Evolutionary conservation across 441 rosid genomes (phyloP).

Genomic region (Populus hybrid): DNA sequence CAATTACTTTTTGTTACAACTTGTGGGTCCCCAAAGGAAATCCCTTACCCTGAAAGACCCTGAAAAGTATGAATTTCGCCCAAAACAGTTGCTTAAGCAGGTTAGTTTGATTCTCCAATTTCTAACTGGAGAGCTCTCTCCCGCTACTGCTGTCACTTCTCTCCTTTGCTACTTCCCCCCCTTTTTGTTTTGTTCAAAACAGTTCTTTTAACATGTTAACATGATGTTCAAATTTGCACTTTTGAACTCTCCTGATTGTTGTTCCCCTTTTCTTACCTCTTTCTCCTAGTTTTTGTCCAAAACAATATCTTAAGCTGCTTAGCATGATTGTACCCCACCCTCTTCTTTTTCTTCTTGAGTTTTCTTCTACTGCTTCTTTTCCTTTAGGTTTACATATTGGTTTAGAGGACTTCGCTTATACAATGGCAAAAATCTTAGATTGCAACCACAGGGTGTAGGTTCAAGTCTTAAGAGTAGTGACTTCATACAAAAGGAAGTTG

Average conservation of each 20-base stretch:
- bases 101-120: slow-evolving; percentile 33
- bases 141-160: neutral
- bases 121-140: neutral
- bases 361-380: neutral
- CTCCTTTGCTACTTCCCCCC: neutral
- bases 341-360: neutral
- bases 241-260: neutral
- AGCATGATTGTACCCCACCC: neutral
- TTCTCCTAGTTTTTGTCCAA: neutral
- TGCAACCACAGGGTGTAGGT: neutral
- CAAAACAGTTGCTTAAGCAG: slow-evolving; percentile 92
- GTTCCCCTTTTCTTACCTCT: no score
- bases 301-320: neutral
- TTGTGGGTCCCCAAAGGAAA: slow-evolving; percentile 96
- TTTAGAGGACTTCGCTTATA: neutral
- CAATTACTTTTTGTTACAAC: slow-evolving; percentile 93
- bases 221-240: neutral
- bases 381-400: neutral
- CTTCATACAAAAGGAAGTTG: neutral
- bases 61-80: slow-evolving; percentile 95
- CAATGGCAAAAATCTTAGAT: neutral
- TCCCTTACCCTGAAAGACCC: slow-evolving; percentile 92
- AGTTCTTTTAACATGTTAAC: neutral
- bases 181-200: neutral
- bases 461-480: neutral